These are phyloP conservation scores for Cadophora sp. DNA, from an alignment of 2,329 filamentous ascomycete genomes.

Conservation along the genomic window DNA sequence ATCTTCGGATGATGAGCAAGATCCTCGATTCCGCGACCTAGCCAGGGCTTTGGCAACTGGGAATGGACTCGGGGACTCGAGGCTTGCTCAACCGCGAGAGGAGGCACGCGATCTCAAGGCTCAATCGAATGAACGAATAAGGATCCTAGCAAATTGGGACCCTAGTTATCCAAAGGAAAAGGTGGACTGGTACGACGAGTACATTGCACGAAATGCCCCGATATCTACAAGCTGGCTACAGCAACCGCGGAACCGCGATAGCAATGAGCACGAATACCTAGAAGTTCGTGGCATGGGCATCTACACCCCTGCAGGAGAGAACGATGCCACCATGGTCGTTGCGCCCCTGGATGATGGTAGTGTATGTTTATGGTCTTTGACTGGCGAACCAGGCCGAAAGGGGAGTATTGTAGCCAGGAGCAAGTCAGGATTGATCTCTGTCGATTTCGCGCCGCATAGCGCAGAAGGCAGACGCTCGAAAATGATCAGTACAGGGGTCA, in stretches of 20 bases:
- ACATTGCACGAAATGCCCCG: conserved; percentile 79
- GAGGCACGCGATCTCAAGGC: conserved; percentile 38
- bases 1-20: conserved; percentile 46
- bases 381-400: conserved; percentile 58
- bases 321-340: conserved; percentile 66
- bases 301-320: conserved; percentile 61
- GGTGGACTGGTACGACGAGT: conserved; percentile 88
- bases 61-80: conserved; percentile 42
- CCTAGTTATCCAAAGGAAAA: conserved; percentile 74
- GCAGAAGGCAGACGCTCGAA: conserved; percentile 59
- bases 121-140: conserved; percentile 51
- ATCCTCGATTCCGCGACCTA: conserved; percentile 49
- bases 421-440: conserved; percentile 69
- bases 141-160: conserved; percentile 82
- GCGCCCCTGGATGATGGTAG: conserved; percentile 86
- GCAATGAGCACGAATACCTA: conserved; percentile 53
- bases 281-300: conserved; percentile 79
- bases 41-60: conserved; percentile 38
- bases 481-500: conserved; percentile 74
- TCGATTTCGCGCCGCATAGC: conserved; percentile 53
- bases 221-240: conserved; percentile 81
- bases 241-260: conserved; percentile 57
- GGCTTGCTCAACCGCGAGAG: conserved; percentile 34
- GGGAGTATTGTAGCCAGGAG: conserved; percentile 73
- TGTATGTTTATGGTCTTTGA: conserved; percentile 85